phyloP scores from a whole-genome alignment of 139 green algal genomes.

The Micractinium sp. region DNA sequence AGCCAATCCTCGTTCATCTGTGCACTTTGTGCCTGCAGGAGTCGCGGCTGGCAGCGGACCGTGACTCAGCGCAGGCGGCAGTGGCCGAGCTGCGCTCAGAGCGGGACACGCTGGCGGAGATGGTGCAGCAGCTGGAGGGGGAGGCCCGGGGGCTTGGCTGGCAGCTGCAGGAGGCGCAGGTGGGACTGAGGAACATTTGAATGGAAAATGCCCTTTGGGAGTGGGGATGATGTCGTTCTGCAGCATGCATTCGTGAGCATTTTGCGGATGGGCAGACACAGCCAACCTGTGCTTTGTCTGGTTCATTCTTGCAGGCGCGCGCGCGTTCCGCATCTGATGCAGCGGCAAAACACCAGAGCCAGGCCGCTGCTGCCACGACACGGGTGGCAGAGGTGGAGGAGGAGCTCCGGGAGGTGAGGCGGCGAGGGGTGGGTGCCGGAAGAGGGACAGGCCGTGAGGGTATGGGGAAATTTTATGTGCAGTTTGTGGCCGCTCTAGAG shows the following conservation, averaged over 20 bases:
- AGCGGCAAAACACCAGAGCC: constrained; percentile 18
- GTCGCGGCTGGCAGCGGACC: constrained; percentile 34
- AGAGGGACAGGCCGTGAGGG: not conserved
- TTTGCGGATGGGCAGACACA: not conserved
- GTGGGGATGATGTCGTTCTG: not conserved
- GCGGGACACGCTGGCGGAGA: constrained; percentile 8
- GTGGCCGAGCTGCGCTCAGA: constrained; percentile 30
- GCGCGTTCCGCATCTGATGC: not conserved
- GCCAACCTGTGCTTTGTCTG: not conserved
- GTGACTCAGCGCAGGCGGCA: constrained; percentile 28
- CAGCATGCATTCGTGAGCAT: not conserved
- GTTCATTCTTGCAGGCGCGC: not conserved
- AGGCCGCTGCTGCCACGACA: constrained; percentile 32
- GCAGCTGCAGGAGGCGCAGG: constrained; percentile 3
- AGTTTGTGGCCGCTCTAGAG: too few species aligned
- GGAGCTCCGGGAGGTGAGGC: constrained; percentile 67
- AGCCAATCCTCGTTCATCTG: too few species aligned
- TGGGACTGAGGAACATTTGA: not conserved
- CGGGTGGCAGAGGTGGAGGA: constrained; percentile 66
- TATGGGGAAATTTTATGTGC: too few species aligned
- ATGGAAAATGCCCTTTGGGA: not conserved
- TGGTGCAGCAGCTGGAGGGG: constrained; percentile 25
- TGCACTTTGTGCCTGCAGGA: constrained; percentile 28
- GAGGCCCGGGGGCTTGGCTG: constrained; percentile 1
- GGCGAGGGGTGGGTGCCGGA: not conserved